These are phyloP conservation scores for Fusarium bactridioides DNA, from an alignment of 2,329 filamentous ascomycete species.

Conservation along the genomic window DNA sequence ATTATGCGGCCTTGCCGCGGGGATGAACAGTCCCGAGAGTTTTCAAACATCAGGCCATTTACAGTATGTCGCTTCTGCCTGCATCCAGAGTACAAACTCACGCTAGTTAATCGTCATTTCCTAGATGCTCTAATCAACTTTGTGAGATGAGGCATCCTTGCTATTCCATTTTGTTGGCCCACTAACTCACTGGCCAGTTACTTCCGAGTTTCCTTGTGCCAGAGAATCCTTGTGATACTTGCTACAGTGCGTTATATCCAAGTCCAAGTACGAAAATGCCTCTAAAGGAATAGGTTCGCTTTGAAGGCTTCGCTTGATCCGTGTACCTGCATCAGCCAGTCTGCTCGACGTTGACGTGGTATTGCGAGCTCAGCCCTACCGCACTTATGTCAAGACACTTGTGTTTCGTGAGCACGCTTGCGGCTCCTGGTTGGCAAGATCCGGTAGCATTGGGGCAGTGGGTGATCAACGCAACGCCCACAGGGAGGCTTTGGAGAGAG, in stretches of 20 bases:
- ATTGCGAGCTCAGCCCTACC: slow-evolving; percentile 35
- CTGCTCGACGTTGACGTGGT: slow-evolving; percentile 27
- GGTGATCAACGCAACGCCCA: slow-evolving; percentile 27
- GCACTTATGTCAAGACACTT: slow-evolving; percentile 18
- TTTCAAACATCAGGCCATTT: slow-evolving; percentile 35
- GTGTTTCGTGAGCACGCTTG: slow-evolving; percentile 24
- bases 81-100: slow-evolving; percentile 17
- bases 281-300: slow-evolving; percentile 16
- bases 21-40: slow-evolving; percentile 21
- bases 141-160: slow-evolving; percentile 36
- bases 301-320: slow-evolving; percentile 8
- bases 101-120: slow-evolving; percentile 40
- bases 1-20: neutral
- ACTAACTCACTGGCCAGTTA: slow-evolving; percentile 22
- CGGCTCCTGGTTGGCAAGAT: slow-evolving; percentile 27
- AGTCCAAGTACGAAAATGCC: slow-evolving; percentile 33
- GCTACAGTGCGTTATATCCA: slow-evolving; percentile 14
- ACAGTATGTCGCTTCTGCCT: slow-evolving; percentile 28
- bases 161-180: slow-evolving; percentile 15
- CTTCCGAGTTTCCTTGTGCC: slow-evolving; percentile 21
- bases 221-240: slow-evolving; percentile 26
- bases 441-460: slow-evolving; percentile 26
- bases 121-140: slow-evolving; percentile 25
- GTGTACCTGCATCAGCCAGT: slow-evolving; percentile 14
- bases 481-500: slow-evolving; percentile 9